These are phyloP conservation scores for Lobosporangium transversale DNA, from an alignment of 192 early-diverging fungal genomes.

Conservation along the genomic window DNA sequence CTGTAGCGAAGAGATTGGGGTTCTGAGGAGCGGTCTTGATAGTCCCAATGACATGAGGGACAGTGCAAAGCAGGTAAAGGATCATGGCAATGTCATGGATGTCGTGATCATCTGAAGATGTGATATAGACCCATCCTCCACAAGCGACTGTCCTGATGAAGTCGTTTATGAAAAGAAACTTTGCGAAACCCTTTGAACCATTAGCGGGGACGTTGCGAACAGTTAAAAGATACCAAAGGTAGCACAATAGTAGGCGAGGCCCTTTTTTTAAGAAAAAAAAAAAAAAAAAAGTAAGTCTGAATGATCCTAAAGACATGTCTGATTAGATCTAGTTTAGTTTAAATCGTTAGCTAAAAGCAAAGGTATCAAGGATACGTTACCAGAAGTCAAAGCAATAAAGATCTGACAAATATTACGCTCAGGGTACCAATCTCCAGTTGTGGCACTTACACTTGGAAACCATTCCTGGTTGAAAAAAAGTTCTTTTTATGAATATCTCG, in stretches of 20 bases:
- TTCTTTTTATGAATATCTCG: no score
- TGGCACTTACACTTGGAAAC: conserved; percentile 86
- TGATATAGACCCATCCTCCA: conserved; percentile 88
- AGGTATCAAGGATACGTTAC: no score
- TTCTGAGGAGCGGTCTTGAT: conserved; percentile 61
- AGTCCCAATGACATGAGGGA: conserved; percentile 77
- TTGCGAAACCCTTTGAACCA: conserved; percentile 54
- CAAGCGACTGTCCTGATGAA: conserved; percentile 77
- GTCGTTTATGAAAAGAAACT: conserved; percentile 51
- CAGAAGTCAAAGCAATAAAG: conserved; percentile 78
- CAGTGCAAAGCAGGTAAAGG: conserved; percentile 76
- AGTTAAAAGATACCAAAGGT: conserved; percentile 50
- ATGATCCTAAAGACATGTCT: no score
- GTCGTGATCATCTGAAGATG: conserved; percentile 81
- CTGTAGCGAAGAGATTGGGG: conserved; percentile 63
- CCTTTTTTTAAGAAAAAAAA: conserved; percentile 22
- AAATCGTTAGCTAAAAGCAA: no score
- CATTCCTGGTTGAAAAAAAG: no score
- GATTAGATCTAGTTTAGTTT: no score
- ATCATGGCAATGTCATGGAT: conserved; percentile 87
- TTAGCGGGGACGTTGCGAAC: conserved; percentile 44
- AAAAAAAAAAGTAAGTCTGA: no score
- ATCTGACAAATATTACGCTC: conserved; percentile 81
- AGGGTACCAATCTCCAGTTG: conserved; percentile 84
- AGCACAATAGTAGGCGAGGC: conserved; percentile 62